Base-by-base conservation (phyloP, 1,284 basidiomycete genomes). In the Irpex sp. region DNA sequence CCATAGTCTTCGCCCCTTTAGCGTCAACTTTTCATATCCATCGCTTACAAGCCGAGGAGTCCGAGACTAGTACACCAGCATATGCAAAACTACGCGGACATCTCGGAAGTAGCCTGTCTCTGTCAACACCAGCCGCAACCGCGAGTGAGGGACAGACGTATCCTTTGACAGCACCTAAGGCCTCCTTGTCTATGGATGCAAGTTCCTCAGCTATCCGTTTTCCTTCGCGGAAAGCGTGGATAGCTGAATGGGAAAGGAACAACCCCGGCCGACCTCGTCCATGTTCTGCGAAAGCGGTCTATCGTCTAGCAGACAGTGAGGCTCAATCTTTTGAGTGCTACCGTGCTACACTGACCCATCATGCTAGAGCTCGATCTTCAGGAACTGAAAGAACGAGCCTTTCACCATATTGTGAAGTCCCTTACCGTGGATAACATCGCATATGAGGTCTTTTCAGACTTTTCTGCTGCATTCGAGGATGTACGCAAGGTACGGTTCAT, bases 251-350 rank as follows among this genome's bases (percentile, higher is more conserved):
- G 89, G 79, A 81, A 68, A 75, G 74, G 61, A 76, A 75, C 61
- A 83, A 89, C 70, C 83, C 83, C 1, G 83, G 82, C 13, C 79
- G 84, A 47, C 90, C 91, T 0, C 78, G 82, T n/a, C 93, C 93
- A 0, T 93, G 92, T 69, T 93, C 90, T 21, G 92, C 94, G 8
- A 95, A 95, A 76, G 89, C 93, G 2, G 87, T 90, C n/a, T 95
- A 94, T 73, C 81, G 91, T 49, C 80, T 95, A n/a, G 92, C 93
- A 2, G 93, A 94, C 69, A 85, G 90, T 92, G 67, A 70, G 87
- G 65, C 1, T 17, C 4, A 19, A 1, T 43, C 8, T 58, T 17
- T 17, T 8, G 35, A 57, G 33, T 17, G 35, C 53, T 50, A 33
- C 57, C 11, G 36, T 15, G 39, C 19, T 39, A 19, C 17, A 37